These are phyloP conservation scores for Pouteria glomerata DNA, from an alignment of 148 eudicot genomes.

Conservation along the genomic window DNA sequence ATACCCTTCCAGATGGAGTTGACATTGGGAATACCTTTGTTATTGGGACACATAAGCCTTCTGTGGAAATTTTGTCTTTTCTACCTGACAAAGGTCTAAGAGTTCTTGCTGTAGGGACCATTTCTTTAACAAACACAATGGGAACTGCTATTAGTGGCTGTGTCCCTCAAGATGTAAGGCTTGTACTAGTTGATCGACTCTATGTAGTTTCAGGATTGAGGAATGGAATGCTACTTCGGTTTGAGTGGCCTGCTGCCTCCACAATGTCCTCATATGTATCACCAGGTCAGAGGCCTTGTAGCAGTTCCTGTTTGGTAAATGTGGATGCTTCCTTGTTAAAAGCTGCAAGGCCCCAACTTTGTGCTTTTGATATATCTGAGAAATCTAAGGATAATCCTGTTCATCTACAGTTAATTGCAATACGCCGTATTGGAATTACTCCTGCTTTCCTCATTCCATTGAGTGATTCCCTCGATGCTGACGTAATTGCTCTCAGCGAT, in stretches of 20 bases:
- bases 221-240: slow-evolving; percentile 92
- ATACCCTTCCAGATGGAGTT: slow-evolving; percentile 40
- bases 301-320: slow-evolving; percentile 19
- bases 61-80: slow-evolving; percentile 79
- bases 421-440: slow-evolving; percentile 86
- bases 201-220: slow-evolving; percentile 87
- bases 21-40: slow-evolving; percentile 49
- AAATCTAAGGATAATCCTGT: slow-evolving; percentile 54
- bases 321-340: slow-evolving; percentile 22
- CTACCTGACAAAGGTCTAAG: slow-evolving; percentile 52
- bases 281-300: slow-evolving; percentile 24
- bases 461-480: slow-evolving; percentile 67
- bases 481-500: slow-evolving; percentile 89
- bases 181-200: slow-evolving; percentile 76
- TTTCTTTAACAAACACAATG: slow-evolving; percentile 61
- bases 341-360: slow-evolving; percentile 20
- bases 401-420: slow-evolving; percentile 71
- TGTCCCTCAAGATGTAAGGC: slow-evolving; percentile 93
- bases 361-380: slow-evolving; percentile 28
- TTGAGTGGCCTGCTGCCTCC: slow-evolving; percentile 76
- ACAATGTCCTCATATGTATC: slow-evolving; percentile 29
- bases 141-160: slow-evolving; percentile 77
- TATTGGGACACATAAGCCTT: slow-evolving; percentile 95
- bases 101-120: slow-evolving; percentile 65
- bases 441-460: slow-evolving; percentile 87